Evolutionary conservation across 1,284 basidiomycete species (phyloP).

Genomic region (Puccinia polysora): DNA sequence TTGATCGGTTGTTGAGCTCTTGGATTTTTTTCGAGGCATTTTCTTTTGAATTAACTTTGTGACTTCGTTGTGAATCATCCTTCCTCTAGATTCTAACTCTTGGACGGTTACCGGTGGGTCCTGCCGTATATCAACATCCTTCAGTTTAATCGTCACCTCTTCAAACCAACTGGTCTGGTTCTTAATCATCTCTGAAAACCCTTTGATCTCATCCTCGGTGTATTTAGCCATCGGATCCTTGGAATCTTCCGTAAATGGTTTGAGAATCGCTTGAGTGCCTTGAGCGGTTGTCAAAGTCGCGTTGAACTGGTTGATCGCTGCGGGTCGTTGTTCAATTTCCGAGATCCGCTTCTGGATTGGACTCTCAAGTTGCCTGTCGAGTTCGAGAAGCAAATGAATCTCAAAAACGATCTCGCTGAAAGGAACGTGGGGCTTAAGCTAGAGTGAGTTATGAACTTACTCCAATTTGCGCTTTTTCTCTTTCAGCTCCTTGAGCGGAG

Average conservation of each 20-base stretch:
- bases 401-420: slow-evolving; percentile 31
- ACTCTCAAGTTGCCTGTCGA: slow-evolving; percentile 65
- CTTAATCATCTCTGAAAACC: slow-evolving; percentile 47
- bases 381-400: slow-evolving; percentile 6
- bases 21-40: slow-evolving; percentile 50
- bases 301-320: slow-evolving; percentile 64
- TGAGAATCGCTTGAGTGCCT: slow-evolving; percentile 70
- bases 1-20: not conserved
- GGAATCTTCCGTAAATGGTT: slow-evolving; percentile 62
- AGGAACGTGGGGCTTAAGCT: not conserved
- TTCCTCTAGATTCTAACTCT: slow-evolving; percentile 51
- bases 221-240: slow-evolving; percentile 50
- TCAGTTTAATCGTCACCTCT: slow-evolving; percentile 49
- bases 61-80: slow-evolving; percentile 50
- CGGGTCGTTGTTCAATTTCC: slow-evolving; percentile 70
- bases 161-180: slow-evolving; percentile 51
- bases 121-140: slow-evolving; percentile 47
- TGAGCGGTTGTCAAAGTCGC: slow-evolving; percentile 61
- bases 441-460: slow-evolving; percentile 57
- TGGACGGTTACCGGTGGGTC: slow-evolving; percentile 50
- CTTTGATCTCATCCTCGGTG: slow-evolving; percentile 51
- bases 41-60: slow-evolving; percentile 49
- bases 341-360: slow-evolving; percentile 78
- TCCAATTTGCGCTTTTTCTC: slow-evolving; percentile 72
- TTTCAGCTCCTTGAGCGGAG: slow-evolving; percentile 68